A percentile compares a stretch with the other conserved stretches of the same genome.
These are phyloP conservation scores for Yamadazyma sp. DNA, from an alignment of 1,139 yeast genomes.

Conservation along the genomic window DNA sequence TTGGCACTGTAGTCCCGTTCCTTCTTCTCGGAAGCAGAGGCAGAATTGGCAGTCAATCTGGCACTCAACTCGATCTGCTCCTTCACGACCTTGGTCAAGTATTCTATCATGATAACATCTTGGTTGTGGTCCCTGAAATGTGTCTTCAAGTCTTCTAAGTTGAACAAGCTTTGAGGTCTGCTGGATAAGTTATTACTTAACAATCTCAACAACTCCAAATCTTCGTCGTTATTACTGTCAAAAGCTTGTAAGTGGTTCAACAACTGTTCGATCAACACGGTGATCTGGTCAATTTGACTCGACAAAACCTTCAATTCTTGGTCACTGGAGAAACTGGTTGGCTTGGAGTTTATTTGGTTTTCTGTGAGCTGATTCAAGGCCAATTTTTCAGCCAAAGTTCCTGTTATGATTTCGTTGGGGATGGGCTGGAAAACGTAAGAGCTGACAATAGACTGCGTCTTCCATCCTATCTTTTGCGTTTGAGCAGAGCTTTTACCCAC, in stretches of 20 bases:
- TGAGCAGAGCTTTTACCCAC: constrained; percentile 49
- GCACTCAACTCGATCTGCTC: constrained; percentile 83
- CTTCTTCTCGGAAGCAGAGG: constrained; percentile 28
- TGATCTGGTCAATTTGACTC: constrained; percentile 55
- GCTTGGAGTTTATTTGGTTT: constrained; percentile 19
- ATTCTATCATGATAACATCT: constrained; percentile 82
- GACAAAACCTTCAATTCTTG: constrained; percentile 40
- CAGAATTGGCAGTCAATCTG: constrained; percentile 54
- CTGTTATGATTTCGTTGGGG: constrained; percentile 63
- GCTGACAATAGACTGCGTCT: constrained; percentile 17
- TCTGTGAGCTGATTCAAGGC: constrained; percentile 45
- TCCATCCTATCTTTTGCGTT: constrained; percentile 20
- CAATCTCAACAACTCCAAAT: constrained; percentile 60
- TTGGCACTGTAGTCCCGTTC: constrained; percentile 9
- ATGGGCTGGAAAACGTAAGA: constrained; percentile 80
- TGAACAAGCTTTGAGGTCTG: constrained; percentile 58
- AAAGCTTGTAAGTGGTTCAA: constrained; percentile 50
- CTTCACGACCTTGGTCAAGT: constrained; percentile 79
- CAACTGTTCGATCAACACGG: constrained; percentile 51
- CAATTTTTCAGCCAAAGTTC: constrained; percentile 58
- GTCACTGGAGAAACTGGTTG: constrained; percentile 18
- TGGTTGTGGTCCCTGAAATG: constrained; percentile 74
- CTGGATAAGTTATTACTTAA: constrained; percentile 62
- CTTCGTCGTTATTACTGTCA: constrained; percentile 46
- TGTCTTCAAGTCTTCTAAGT: constrained; percentile 56